Evolutionary conservation across 2,329 filamentous ascomycete genomes (phyloP), one percentile per base, ranked within the genome.

Genomic region (Coniella vitis): DNA sequence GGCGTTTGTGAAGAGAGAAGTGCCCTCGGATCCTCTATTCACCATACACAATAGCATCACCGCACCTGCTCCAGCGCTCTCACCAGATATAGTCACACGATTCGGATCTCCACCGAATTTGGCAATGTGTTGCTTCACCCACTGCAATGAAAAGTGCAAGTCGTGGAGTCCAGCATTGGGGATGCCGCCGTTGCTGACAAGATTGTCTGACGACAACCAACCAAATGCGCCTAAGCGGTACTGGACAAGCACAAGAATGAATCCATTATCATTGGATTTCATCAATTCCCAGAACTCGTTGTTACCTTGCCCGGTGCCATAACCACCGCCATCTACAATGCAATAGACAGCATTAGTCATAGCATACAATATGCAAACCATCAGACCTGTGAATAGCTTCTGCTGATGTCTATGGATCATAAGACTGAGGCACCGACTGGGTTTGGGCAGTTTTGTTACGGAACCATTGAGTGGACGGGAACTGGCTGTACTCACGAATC

Each of bases 81-180:
- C 76, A 4, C 83, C 82, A 75, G 77, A 84, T 44, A 85, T 78
- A 0, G 81, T 84, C 5, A 85, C 80, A 54, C 78, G 79, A 4
- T 68, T 65, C 0, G 81, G 78, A 56, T 86, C 81, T 14, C 48
- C 48, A 21, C 48, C 48, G 7, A 47, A 40, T 10, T 38, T 42
- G 3, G 16, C 19, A 13, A 86, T 83, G 56, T 85, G 82, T 53
- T 83, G 78, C 4, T 77, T 73, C 0, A 82, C 71, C 82, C 82
- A 86, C 52, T 83, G 57, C 16, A 86, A 63, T 0, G 73, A 80
- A 8, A 79, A 64, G 20, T 78, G 66, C 58, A 84, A 80, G 55
- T 86, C 82, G 0, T 77, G 65, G 2, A 83, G 66, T 2, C 81
- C 81, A 2, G 82, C 59, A 53, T 85, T 86, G 1, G 74, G 60